phyloP scores from a whole-genome alignment of 192 early-diverging fungal species.

The Dissophora ornata region DNA sequence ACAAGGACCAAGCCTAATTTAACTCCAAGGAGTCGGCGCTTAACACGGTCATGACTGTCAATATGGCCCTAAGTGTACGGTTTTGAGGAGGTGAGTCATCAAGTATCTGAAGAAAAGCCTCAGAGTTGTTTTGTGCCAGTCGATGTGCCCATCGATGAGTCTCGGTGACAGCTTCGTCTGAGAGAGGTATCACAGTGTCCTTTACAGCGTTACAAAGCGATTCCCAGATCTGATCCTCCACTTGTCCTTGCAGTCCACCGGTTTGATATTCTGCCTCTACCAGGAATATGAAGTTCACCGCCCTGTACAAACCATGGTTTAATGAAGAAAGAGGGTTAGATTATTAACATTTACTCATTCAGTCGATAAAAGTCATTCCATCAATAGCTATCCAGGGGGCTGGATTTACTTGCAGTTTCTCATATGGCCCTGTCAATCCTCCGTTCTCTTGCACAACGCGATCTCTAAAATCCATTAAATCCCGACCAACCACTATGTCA shows the following conservation, averaged over 20 bases:
- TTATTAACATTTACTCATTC: too few species aligned
- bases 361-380: too few species aligned
- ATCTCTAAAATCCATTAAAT: constrained; percentile 13
- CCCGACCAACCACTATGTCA: constrained; percentile 6
- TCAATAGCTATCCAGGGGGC: not conserved
- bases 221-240: constrained; percentile 5
- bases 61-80: too few species aligned
- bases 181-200: not conserved
- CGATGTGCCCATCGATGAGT: not conserved
- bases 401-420: constrained; percentile 21
- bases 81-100: too few species aligned
- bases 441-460: constrained; percentile 4
- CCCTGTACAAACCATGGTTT: not conserved
- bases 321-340: too few species aligned
- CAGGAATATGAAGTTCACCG: constrained; percentile 17
- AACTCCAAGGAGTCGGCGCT: not conserved
- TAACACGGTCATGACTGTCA: constrained; percentile 1
- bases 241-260: not conserved
- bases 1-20: constrained; percentile 1
- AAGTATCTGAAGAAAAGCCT: too few species aligned
- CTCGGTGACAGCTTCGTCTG: not conserved
- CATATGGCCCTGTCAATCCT: constrained; percentile 4
- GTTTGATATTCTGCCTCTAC: constrained; percentile 12
- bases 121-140: not conserved
- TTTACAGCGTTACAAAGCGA: constrained; percentile 3